A percentile compares a stretch with the other conserved stretches of the same genome.
Conservation (phyloP, 352 stramenopile species). For the Phytophthora pistaciae region DNA sequence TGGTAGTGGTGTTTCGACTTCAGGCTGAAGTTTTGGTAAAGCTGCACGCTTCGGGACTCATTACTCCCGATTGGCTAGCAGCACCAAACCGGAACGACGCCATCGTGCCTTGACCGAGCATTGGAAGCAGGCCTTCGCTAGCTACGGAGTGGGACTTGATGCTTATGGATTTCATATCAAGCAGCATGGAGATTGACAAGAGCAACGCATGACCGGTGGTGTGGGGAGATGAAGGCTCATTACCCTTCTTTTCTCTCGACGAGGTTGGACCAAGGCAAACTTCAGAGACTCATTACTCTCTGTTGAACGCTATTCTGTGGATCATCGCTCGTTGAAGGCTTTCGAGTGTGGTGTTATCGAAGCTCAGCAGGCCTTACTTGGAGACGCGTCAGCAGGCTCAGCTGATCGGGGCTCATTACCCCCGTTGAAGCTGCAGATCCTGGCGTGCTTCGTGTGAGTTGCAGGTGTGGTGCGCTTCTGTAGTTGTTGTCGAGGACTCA, state of each 20-base stretch:
- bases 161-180: too few species aligned
- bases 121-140: background rate
- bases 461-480: constrained; percentile 5
- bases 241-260: constrained; percentile 16
- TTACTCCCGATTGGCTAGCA: constrained; percentile 14
- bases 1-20: background rate
- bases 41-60: constrained; percentile 13
- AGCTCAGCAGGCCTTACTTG: constrained; percentile 13
- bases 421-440: constrained; percentile 31
- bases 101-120: background rate
- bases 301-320: constrained; percentile 4
- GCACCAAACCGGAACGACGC: background rate
- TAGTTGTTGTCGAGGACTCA: constrained; percentile 33
- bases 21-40: background rate
- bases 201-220: background rate
- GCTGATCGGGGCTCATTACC: constrained; percentile 47
- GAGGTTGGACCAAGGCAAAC: constrained; percentile 1
- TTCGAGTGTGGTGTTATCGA: constrained; percentile 19
- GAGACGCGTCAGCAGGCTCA: constrained; percentile 20
- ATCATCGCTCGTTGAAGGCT: constrained; percentile 9
- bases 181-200: background rate
- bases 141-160: background rate
- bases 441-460: constrained; percentile 27
- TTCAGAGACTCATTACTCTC: constrained; percentile 45
- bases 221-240: constrained; percentile 22